Percentiles rank a stretch among this genome's conserved stretches.
phyloP scores from a whole-genome alignment of 2,329 filamentous ascomycete species.

The Nothomitra cinnamomea region DNA sequence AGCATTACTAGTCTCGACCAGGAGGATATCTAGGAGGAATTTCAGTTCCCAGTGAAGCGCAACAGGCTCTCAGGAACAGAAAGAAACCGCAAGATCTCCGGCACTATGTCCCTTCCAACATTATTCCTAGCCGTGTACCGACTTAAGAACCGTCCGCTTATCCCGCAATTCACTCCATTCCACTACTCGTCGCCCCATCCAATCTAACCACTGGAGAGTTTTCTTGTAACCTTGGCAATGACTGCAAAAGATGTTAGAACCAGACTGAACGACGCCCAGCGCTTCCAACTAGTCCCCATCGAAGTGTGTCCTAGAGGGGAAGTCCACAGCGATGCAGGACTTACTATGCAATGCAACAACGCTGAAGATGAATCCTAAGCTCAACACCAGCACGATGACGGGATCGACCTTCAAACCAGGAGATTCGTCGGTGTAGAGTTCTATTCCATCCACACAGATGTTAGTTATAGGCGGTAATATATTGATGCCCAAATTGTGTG shows the following conservation, averaged over 20 bases:
- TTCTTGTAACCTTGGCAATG: slow-evolving; percentile 86
- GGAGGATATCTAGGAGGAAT: too few relatives aligned
- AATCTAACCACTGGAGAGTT: slow-evolving; percentile 39
- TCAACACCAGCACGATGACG: slow-evolving; percentile 89
- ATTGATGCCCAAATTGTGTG: too few relatives aligned
- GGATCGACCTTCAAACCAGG: slow-evolving; percentile 96
- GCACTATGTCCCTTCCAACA: too few relatives aligned
- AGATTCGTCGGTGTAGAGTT: slow-evolving; percentile 95
- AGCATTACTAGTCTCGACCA: too few relatives aligned
- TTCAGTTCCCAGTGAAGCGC: too few relatives aligned
- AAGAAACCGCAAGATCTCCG: too few relatives aligned
- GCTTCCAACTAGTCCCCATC: slow-evolving; percentile 9
- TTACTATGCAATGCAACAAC: slow-evolving; percentile 94
- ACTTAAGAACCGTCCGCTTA: too few relatives aligned
- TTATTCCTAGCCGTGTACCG: too few relatives aligned
- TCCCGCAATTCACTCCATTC: too few relatives aligned
- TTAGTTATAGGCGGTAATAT: too few relatives aligned
- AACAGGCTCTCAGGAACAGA: too few relatives aligned
- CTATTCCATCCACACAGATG: slow-evolving; percentile 24
- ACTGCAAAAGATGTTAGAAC: slow-evolving; percentile 35
- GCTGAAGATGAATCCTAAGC: slow-evolving; percentile 95
- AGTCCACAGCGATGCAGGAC: slow-evolving; percentile 20
- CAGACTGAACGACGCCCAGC: slow-evolving; percentile 3
- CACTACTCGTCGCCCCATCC: too few relatives aligned
- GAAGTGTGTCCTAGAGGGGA: background rate